These are phyloP conservation scores for Microcyclospora tardicrescens DNA, from an alignment of 2,329 filamentous ascomycete genomes.

Conservation along the genomic window DNA sequence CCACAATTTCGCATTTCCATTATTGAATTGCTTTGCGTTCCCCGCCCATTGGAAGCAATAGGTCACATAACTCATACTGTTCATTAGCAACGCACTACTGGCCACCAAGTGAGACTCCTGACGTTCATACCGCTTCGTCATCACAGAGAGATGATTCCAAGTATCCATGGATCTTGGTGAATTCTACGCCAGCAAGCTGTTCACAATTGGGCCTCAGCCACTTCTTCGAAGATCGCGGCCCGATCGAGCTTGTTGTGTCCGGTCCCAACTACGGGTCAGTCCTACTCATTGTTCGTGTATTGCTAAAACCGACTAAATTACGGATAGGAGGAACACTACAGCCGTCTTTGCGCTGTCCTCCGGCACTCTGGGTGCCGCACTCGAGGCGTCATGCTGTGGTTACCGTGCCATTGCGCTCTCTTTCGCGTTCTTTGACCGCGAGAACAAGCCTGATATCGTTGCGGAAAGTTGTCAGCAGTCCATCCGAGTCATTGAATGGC, in stretches of 20 bases:
- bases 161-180: constrained; percentile 37
- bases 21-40: no score
- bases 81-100: constrained; percentile 44
- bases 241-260: constrained; percentile 35
- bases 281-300: no score
- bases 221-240: constrained; percentile 31
- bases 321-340: constrained; percentile 30
- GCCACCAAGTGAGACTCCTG: constrained; percentile 29
- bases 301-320: no score
- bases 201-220: constrained; percentile 36
- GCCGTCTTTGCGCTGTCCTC: constrained; percentile 37
- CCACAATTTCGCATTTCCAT: no score
- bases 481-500: constrained; percentile 64
- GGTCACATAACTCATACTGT: no score
- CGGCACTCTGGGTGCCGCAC: constrained; percentile 37
- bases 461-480: constrained; percentile 61
- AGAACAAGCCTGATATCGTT: constrained; percentile 74
- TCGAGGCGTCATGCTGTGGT: constrained; percentile 37
- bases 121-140: constrained; percentile 13
- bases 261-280: constrained; percentile 35
- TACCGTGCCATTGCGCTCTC: constrained; percentile 61
- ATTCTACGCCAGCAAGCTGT: constrained; percentile 37
- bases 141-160: constrained; percentile 16
- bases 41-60: no score
- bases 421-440: constrained; percentile 78